Evolutionary conservation across 768 basidiomycete genomes (phyloP).

Genomic region (Phaeolepiota aurea): DNA sequence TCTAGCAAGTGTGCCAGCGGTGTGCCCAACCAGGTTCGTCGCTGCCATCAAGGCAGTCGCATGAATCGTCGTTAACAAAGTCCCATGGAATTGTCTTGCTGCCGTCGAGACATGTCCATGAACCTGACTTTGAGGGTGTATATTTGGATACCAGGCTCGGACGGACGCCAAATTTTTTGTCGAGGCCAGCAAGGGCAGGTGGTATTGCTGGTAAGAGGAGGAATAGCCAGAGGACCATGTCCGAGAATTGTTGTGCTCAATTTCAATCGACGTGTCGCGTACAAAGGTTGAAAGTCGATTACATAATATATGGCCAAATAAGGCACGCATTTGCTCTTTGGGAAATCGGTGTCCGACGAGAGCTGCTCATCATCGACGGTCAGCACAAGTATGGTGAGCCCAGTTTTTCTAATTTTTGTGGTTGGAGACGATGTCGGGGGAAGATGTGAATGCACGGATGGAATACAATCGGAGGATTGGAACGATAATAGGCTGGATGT

Average conservation of each 20-base stretch:
- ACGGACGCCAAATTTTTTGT: conserved; percentile 50
- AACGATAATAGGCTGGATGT: conserved; percentile 28
- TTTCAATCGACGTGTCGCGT: conserved; percentile 30
- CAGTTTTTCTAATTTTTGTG: conserved; percentile 8
- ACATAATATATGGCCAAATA: conserved; percentile 23
- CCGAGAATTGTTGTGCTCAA: conserved; percentile 6
- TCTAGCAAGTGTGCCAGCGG: conserved; percentile 1
- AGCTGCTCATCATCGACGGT: conserved; percentile 32
- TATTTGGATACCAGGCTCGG: conserved; percentile 53
- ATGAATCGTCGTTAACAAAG: conserved; percentile 90
- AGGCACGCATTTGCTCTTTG: conserved; percentile 24
- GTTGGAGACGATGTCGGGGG: too few relatives aligned
- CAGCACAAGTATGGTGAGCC: conserved; percentile 34
- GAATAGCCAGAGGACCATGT: conserved; percentile 46
- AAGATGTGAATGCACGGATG: too few relatives aligned
- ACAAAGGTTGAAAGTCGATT: conserved; percentile 14
- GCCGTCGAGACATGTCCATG: conserved; percentile 79
- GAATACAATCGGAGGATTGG: too few relatives aligned
- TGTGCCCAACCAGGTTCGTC: conserved; percentile 78
- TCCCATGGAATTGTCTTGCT: conserved; percentile 70
- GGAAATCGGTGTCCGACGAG: conserved; percentile 10
- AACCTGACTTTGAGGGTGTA: conserved; percentile 37
- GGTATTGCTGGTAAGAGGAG: conserved; percentile 33
- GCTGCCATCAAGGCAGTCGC: conserved; percentile 91
- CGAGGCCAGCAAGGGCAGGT: conserved; percentile 28